Evolutionary conservation across 2,329 filamentous ascomycete species (phyloP).

Genomic region (Paraconiothyrium sp.): DNA sequence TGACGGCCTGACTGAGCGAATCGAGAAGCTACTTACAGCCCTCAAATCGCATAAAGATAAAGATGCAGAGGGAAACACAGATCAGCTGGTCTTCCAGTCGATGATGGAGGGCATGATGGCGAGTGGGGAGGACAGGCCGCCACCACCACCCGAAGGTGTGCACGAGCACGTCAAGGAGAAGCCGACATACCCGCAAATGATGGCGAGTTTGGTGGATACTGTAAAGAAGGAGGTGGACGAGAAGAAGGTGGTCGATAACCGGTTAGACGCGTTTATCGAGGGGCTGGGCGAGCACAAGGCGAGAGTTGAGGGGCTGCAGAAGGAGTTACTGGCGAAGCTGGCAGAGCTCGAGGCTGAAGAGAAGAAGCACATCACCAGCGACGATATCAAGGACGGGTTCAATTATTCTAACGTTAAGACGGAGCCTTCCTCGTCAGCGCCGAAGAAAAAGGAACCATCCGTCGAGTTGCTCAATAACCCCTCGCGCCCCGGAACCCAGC

Average conservation of each 20-base stretch:
- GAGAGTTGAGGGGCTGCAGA: slow-evolving; percentile 82
- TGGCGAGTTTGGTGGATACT: slow-evolving; percentile 93
- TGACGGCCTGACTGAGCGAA: slow-evolving; percentile 85
- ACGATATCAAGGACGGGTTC: slow-evolving; percentile 87
- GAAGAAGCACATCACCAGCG: slow-evolving; percentile 90
- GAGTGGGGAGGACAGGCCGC: slow-evolving; percentile 69
- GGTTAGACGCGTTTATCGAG: slow-evolving; percentile 78
- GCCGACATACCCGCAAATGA: slow-evolving; percentile 94
- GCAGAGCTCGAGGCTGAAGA: slow-evolving; percentile 86
- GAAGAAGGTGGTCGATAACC: slow-evolving; percentile 68
- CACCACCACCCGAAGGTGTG: slow-evolving; percentile 81
- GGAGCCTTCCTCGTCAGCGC: slow-evolving; percentile 40
- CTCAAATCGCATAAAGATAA: slow-evolving; percentile 75
- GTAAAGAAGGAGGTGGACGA: slow-evolving; percentile 88
- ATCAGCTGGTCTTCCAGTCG: slow-evolving; percentile 85
- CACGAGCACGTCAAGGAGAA: slow-evolving; percentile 77
- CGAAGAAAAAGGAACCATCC: slow-evolving; percentile 33
- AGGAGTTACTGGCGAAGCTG: slow-evolving; percentile 77
- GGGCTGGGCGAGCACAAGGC: slow-evolving; percentile 79
- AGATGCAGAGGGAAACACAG: slow-evolving; percentile 61
- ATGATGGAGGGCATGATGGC: slow-evolving; percentile 82
- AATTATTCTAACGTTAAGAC: slow-evolving; percentile 79
- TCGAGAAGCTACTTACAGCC: slow-evolving; percentile 78
- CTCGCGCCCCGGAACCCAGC: slow-evolving; percentile 47
- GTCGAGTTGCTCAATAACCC: slow-evolving; percentile 81